Conservation (phyloP, 1,284 basidiomycete species). For the Cronartium ribicola region DNA sequence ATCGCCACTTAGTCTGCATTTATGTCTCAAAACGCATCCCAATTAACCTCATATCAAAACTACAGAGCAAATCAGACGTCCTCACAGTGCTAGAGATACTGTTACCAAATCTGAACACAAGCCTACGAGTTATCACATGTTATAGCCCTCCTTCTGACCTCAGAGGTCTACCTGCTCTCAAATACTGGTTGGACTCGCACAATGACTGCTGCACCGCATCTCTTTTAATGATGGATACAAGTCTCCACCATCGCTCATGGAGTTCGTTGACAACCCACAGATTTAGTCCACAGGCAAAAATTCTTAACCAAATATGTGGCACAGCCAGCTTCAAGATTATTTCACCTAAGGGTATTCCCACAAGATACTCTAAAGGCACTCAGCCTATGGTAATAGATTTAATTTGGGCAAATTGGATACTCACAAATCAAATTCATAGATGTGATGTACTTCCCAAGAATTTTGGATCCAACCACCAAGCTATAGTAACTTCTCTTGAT, state of each 20-base stretch:
- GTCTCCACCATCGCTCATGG: neutral
- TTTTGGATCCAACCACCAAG: neutral
- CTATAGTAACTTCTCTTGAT: neutral
- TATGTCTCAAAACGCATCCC: no score
- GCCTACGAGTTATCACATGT: no score
- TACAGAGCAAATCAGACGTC: no score
- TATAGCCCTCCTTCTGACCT: no score
- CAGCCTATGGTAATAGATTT: neutral
- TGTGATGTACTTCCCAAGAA: neutral
- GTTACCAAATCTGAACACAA: no score
- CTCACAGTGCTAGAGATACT: no score
- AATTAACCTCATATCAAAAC: no score
- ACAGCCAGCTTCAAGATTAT: constrained; percentile 2
- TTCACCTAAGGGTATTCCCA: neutral
- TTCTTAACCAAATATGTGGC: neutral
- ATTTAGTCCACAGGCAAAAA: neutral
- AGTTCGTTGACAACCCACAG: neutral
- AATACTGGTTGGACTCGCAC: no score
- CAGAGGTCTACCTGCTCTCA: no score
- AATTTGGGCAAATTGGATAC: neutral
- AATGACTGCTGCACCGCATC: no score
- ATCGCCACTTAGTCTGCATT: no score
- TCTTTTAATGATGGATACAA: no score
- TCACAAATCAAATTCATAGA: neutral
- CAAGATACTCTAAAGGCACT: neutral